Conservation (phyloP, 83 land plant genomes). For the Picea engelmannii region DNA sequence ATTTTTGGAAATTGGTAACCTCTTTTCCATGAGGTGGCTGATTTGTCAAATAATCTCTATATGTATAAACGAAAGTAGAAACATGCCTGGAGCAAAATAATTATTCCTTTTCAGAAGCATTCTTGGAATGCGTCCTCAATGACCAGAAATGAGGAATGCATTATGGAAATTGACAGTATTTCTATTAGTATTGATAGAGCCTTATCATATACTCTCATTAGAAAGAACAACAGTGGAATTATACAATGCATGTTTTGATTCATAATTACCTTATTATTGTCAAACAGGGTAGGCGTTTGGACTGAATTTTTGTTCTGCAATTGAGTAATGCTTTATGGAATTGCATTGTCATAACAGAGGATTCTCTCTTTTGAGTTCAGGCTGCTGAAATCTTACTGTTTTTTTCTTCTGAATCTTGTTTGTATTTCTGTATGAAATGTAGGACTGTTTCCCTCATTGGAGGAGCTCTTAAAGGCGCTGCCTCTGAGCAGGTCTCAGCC, state of each 20-base stretch:
- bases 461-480: slow-evolving; percentile 95
- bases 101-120: too few species aligned
- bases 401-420: not conserved
- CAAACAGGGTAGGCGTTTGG: too few species aligned
- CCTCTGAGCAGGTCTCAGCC: slow-evolving; percentile 93
- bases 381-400: not conserved
- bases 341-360: too few species aligned
- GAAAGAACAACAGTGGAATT: too few species aligned
- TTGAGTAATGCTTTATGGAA: too few species aligned
- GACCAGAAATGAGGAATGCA: not conserved
- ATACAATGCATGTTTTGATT: too few species aligned
- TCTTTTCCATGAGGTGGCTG: not conserved
- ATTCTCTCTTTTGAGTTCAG: not conserved
- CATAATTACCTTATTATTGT: too few species aligned
- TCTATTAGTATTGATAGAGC: too few species aligned
- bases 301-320: too few species aligned
- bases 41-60: not conserved
- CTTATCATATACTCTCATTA: too few species aligned
- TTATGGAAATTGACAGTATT: too few species aligned
- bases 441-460: slow-evolving; percentile 92
- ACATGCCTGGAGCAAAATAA: not conserved
- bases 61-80: not conserved
- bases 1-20: not conserved
- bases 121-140: not conserved
- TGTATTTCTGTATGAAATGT: not conserved